These are phyloP conservation scores for Handroanthus guayacan DNA, from an alignment of 257 asterid species.

Conservation along the genomic window DNA sequence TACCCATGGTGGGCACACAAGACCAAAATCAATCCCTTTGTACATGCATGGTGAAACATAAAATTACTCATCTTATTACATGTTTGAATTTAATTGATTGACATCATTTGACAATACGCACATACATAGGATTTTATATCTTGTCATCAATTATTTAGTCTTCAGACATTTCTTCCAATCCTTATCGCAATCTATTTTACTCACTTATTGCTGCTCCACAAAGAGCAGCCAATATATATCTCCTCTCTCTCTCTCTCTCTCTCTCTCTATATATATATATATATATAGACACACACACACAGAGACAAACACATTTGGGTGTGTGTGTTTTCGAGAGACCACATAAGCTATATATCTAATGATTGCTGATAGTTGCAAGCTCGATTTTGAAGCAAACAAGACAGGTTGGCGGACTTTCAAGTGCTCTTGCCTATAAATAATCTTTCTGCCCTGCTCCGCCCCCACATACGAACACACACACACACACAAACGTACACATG, in stretches of 20 bases:
- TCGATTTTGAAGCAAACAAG: constrained; percentile 40
- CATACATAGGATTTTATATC: neutral
- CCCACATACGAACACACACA: constrained; percentile 27
- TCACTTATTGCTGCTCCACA: constrained; percentile 29
- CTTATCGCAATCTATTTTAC: constrained; percentile 27
- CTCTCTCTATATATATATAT: neutral
- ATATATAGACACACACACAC: neutral
- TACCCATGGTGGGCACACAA: no score
- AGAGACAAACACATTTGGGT: no score
- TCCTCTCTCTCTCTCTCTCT: neutral
- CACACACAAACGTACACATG: neutral
- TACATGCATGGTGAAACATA: neutral
- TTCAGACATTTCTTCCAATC: constrained; percentile 17
- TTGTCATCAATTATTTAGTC: constrained; percentile 26
- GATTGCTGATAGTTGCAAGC: constrained; percentile 50
- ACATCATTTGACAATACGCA: constrained; percentile 12
- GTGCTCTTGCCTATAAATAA: constrained; percentile 12
- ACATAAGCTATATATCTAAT: constrained; percentile 20
- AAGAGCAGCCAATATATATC: constrained; percentile 30
- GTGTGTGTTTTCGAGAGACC: constrained; percentile 30
- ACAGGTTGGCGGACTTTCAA: constrained; percentile 33
- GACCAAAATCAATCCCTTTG: neutral
- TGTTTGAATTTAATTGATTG: neutral
- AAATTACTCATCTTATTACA: neutral
- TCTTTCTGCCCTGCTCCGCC: constrained; percentile 1